These are phyloP conservation scores for Phytopythium boreale DNA, from an alignment of 352 stramenopile genomes.

Conservation along the genomic window DNA sequence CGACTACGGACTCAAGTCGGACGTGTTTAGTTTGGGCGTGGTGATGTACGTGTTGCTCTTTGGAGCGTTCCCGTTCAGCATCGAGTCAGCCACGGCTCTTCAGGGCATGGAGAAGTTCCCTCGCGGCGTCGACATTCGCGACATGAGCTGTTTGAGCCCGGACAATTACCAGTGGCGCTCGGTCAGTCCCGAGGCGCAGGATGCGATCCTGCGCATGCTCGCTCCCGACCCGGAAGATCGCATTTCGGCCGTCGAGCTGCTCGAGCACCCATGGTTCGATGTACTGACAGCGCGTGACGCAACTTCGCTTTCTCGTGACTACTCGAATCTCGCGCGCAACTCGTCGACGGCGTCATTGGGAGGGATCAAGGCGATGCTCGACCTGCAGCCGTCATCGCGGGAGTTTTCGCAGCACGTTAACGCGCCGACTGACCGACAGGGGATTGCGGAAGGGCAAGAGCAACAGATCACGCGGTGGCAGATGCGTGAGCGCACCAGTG, in stretches of 20 bases:
- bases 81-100: conserved; percentile 63
- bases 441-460: conserved; percentile 15
- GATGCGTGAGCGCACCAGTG: conserved; percentile 10
- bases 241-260: conserved; percentile 57
- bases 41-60: conserved; percentile 82
- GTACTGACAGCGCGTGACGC: background rate
- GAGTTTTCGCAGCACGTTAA: background rate
- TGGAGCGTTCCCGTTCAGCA: conserved; percentile 73
- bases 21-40: conserved; percentile 78
- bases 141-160: conserved; percentile 73
- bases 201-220: conserved; percentile 64
- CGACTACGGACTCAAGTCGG: conserved; percentile 72
- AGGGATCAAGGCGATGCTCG: background rate
- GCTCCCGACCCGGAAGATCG: conserved; percentile 40
- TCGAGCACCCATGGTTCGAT: conserved; percentile 66
- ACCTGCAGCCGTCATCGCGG: background rate
- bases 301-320: background rate
- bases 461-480: conserved; percentile 9
- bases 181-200: conserved; percentile 52
- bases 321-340: background rate
- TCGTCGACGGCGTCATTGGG: conserved; percentile 1
- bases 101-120: conserved; percentile 65
- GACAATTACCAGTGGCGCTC: conserved; percentile 57
- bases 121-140: conserved; percentile 56
- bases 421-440: background rate